Conservation (phyloP, 1,284 basidiomycete species). For the Stygiomarasmius scandens region DNA sequence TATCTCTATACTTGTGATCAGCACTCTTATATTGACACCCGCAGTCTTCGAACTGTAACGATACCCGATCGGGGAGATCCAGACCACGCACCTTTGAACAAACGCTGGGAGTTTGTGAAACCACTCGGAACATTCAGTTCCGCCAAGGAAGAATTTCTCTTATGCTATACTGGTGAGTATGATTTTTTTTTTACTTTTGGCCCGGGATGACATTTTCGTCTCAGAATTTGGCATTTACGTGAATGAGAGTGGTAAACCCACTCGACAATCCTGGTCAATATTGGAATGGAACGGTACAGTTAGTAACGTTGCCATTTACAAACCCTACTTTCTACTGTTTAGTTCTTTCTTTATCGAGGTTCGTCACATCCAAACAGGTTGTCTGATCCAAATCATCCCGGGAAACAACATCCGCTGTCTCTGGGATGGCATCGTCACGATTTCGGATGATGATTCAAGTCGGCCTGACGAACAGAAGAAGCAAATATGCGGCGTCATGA, state of each 20-base stretch:
- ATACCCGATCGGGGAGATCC: conserved; percentile 73
- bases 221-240: conserved; percentile 79
- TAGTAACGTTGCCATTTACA: conserved; percentile 82
- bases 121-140: conserved; percentile 83
- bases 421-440: conserved; percentile 75
- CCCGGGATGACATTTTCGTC: background rate
- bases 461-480: no score
- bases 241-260: conserved; percentile 81
- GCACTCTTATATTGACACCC: no score
- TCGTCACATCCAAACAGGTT: conserved; percentile 81
- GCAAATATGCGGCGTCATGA: conserved; percentile 68
- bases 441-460: conserved; percentile 37
- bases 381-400: conserved; percentile 88
- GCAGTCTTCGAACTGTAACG: conserved; percentile 74
- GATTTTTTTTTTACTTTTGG: background rate
- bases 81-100: conserved; percentile 61
- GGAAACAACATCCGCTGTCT: conserved; percentile 86
- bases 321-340: conserved; percentile 79
- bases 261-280: conserved; percentile 71
- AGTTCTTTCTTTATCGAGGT: conserved; percentile 86
- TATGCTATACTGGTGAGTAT: conserved; percentile 73
- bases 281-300: conserved; percentile 92
- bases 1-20: conserved; percentile 1
- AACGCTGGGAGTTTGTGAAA: conserved; percentile 68
- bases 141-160: conserved; percentile 75